Base-by-base conservation (phyloP, 192 early-diverging fungal genomes). In the Backusella morwellensis region DNA sequence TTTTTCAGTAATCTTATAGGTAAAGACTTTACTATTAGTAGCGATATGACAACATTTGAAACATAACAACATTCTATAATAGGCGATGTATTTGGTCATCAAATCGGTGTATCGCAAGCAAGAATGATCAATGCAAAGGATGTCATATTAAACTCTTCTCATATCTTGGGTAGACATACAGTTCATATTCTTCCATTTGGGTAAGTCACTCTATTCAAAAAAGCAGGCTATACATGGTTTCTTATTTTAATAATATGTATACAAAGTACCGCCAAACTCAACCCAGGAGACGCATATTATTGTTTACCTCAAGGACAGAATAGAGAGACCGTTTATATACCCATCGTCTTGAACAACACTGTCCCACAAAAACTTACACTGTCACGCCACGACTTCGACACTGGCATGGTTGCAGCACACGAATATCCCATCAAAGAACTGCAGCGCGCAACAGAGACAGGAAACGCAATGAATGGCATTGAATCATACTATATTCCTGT, bases 151-250 rank as follows among this genome's bases (percentile, higher is more conserved):
- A 82, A 86, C 66, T 63, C 78, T 8, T 77, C 81, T 34, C 85
- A 84, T 79, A 78, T 86, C 54, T 42, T 83, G 17, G 85, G 85
- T 63, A 78, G 75, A 68, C 85, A 86, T 75, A 86, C 77, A 1
- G 83, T 86, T 17, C 79, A 84, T 40, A 77, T 85, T 59, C 73
- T 86, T 66, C 85, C 82, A n/a, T 78, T 78, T 63, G 79, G 82
- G 82, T 84, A 75, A 68, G 70, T 38, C 36, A 4, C 6, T 66
- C 26, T 63, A 56, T 23, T 23, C 21, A 29, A 11, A 4, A 29
- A 63, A 14, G 26, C 54, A 17, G 76, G 7, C 3, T 14, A 12
- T 23, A 14, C 12, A 29, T 29, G 8, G 23, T 63, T 23, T 63
- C 11, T 29, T 29, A 23, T 12, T 63, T 23, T 2, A 54, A 29